A percentile compares a stretch with the other conserved stretches of the same genome.
Conservation (phyloP, 208 protist genomes). For the Trypanosoma caninum region DNA sequence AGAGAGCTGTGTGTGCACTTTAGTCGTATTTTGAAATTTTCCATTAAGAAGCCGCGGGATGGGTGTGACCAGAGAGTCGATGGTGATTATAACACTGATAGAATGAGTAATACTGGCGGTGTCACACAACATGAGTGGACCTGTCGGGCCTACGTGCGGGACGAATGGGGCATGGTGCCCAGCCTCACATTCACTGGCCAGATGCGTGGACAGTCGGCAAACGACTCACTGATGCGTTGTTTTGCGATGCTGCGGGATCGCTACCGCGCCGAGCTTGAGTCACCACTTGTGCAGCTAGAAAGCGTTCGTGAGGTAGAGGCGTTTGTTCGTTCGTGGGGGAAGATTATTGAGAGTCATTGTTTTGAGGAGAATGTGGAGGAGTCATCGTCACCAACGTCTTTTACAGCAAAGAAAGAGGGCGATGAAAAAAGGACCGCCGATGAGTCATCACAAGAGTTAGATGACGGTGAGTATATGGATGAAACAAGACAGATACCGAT, state of each 20-base stretch:
- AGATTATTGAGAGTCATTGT: constrained; percentile 25
- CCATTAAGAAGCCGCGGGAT: constrained; percentile 55
- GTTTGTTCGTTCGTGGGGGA: constrained; percentile 28
- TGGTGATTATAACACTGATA: background rate
- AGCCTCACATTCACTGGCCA: constrained; percentile 47
- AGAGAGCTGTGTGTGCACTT: constrained; percentile 71
- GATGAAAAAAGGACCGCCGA: background rate
- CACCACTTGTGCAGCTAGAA: constrained; percentile 48
- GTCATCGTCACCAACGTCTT: background rate
- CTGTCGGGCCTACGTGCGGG: constrained; percentile 80
- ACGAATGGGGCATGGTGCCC: constrained; percentile 70
- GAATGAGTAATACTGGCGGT: background rate
- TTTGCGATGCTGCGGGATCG: constrained; percentile 49
- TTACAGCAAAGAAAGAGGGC: constrained; percentile 1
- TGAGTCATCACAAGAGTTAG: background rate
- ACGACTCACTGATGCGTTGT: constrained; percentile 57
- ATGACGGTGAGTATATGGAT: background rate
- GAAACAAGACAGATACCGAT: background rate
- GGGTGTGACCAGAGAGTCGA: background rate
- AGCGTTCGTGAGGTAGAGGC: constrained; percentile 63
- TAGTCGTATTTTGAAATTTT: constrained; percentile 73
- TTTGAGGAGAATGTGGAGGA: constrained; percentile 22
- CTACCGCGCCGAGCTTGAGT: constrained; percentile 52
- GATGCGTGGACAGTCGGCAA: constrained; percentile 41
- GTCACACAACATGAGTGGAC: constrained; percentile 29